Conservation (phyloP, 2,329 filamentous ascomycete species). For the Colletotrichum noveboracense region DNA sequence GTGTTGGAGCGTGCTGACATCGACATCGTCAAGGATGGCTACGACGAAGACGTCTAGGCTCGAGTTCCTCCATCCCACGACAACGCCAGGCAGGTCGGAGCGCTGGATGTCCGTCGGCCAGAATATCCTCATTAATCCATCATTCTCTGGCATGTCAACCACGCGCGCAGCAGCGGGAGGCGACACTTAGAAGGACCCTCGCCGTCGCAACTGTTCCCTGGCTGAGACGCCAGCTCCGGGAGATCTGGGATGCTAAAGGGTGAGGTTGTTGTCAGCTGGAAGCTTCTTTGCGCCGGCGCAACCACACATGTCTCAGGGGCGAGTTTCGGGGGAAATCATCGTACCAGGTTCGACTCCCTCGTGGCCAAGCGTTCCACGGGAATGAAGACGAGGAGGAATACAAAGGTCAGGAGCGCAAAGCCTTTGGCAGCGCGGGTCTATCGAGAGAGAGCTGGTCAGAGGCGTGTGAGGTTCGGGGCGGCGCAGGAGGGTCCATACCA, state of each 20-base stretch:
- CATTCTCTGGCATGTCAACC: slow-evolving; percentile 70
- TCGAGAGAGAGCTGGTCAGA: not conserved
- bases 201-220: slow-evolving; percentile 89
- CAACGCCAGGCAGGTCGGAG: slow-evolving; percentile 77
- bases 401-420: slow-evolving; percentile 79
- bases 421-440: slow-evolving; percentile 87
- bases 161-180: slow-evolving; percentile 29
- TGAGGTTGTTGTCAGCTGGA: slow-evolving; percentile 26
- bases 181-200: slow-evolving; percentile 85
- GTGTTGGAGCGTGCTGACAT: slow-evolving; percentile 59
- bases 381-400: slow-evolving; percentile 85
- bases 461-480: not conserved
- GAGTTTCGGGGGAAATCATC: slow-evolving; percentile 33
- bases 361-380: slow-evolving; percentile 84
- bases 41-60: slow-evolving; percentile 89
- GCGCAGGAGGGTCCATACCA: slow-evolving; percentile 62
- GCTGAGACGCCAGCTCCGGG: slow-evolving; percentile 85
- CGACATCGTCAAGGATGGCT: slow-evolving; percentile 86
- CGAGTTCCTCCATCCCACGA: slow-evolving; percentile 96
- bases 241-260: slow-evolving; percentile 77
- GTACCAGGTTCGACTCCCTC: slow-evolving; percentile 80
- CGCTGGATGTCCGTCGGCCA: slow-evolving; percentile 88
- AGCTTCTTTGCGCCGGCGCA: slow-evolving; percentile 21
- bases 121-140: slow-evolving; percentile 97
- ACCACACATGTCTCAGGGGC: slow-evolving; percentile 13